Evolutionary conservation across 306 rosid species (phyloP), one percentile per base, ranked within the genome.

Genomic region (Betula pendula): DNA sequence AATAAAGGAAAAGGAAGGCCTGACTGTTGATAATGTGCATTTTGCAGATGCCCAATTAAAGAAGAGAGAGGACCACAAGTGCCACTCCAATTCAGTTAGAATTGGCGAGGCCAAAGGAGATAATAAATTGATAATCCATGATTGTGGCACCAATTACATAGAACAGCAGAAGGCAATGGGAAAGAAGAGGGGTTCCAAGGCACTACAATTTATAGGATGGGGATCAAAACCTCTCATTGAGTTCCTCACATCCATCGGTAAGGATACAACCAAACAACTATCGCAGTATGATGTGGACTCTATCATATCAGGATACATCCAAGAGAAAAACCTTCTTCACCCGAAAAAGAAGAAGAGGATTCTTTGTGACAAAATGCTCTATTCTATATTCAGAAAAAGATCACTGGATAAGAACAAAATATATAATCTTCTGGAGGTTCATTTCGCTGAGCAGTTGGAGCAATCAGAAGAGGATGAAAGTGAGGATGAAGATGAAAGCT

Each of bases 231-330:
- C 90, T 55, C 91, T 93, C 38, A 51, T 74, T 47, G 81, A 76
- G 55, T 91, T 93, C 87, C 97, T 93, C 44, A 68, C 43, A 72
- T 93, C 87, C 51, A 77, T 86, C 58, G 90, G 91, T 56, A 84
- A 77, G 59, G 88, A 85, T 70, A 49, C 79, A 82, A 79, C 65
- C 66, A 55, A 84, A 74, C 83, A 83, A 22, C 31, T 89, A 60
- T 44, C 87, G 3, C 91, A 20, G 44, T 73, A 48, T 62, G 76
- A 43, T 47, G 84, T 87, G 49, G 85, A 43, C 42, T 47, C 69
- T 47, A 76, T 87, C 78, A 81, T 93, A 59, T 40, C 13, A n/a
- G 75, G 55, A 17, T 93, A 93, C 86, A 85, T 89, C 59, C 81
- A 58, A 44, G 84, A 85, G 53, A 93, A 70, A 25, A 79, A 85